Percentiles rank a stretch among this genome's conserved stretches.
Evolutionary conservation across 805 yeast species (phyloP).

Genomic region (Metschnikowia similis): DNA sequence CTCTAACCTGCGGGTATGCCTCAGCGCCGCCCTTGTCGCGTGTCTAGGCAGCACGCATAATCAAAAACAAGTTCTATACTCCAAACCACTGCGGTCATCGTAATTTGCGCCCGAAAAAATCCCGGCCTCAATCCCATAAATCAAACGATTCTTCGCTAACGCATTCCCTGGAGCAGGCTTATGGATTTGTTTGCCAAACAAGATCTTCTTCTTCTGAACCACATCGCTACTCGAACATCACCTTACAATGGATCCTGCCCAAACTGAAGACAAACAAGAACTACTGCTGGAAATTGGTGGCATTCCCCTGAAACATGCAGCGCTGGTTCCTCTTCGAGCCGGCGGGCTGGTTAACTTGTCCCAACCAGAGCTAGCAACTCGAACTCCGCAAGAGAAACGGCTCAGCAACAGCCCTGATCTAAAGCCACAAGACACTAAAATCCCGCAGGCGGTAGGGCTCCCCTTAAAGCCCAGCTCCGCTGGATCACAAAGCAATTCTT

Average conservation of each 20-base stretch:
- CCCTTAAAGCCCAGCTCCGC: background rate
- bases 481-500: background rate
- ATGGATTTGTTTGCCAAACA: background rate
- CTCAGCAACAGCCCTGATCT: background rate
- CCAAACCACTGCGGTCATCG: background rate
- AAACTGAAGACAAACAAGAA: background rate
- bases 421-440: background rate
- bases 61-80: background rate
- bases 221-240: background rate
- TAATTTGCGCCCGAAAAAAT: background rate
- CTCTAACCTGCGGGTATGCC: background rate
- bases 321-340: background rate
- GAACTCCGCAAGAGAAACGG: background rate
- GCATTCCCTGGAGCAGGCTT: background rate
- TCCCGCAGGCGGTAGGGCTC: background rate
- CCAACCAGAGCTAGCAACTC: background rate
- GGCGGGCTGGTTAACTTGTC: background rate
- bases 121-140: background rate
- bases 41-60: slow-evolving; percentile 1
- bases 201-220: background rate
- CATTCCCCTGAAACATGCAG: background rate
- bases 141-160: background rate
- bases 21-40: slow-evolving; percentile 5
- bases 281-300: slow-evolving; percentile 1
- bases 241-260: background rate